Evolutionary conservation across 2,329 filamentous ascomycete genomes (phyloP).

Genomic region (Aspergillus sp.): DNA sequence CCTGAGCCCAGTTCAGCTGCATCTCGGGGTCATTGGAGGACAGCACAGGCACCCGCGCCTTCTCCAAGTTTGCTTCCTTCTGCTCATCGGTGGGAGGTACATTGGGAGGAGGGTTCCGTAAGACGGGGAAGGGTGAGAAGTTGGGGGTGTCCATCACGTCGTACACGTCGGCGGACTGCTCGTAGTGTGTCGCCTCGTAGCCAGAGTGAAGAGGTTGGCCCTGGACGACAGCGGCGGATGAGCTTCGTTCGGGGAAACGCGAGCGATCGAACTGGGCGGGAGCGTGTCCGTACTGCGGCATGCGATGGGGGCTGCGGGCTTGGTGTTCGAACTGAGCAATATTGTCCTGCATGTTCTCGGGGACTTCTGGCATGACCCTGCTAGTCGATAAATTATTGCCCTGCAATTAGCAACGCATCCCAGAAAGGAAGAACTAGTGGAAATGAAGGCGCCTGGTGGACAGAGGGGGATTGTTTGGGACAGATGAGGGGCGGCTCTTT

Average conservation of each 20-base stretch:
- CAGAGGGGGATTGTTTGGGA: background rate
- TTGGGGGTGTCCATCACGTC: constrained; percentile 65
- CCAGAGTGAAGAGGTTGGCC: constrained; percentile 33
- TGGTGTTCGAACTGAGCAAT: constrained; percentile 88
- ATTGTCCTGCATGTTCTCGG: constrained; percentile 94
- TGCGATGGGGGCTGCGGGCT: constrained; percentile 58
- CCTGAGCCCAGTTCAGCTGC: constrained; percentile 96
- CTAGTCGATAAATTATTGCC: constrained; percentile 23
- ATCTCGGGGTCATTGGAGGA: constrained; percentile 94
- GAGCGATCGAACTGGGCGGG: constrained; percentile 38
- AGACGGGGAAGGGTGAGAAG: constrained; percentile 89
- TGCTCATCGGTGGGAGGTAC: constrained; percentile 93
- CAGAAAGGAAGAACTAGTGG: constrained; percentile 19
- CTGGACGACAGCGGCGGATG: constrained; percentile 37
- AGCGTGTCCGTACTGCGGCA: constrained; percentile 30
- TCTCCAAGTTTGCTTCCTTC: constrained; percentile 86
- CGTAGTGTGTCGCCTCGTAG: constrained; percentile 49
- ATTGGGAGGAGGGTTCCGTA: constrained; percentile 77
- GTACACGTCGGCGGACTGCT: constrained; percentile 57
- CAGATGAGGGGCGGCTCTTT: constrained; percentile 15
- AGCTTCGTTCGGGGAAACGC: constrained; percentile 43
- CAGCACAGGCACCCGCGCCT: constrained; percentile 79
- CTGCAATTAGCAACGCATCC: constrained; percentile 30
- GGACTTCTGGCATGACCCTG: constrained; percentile 93
- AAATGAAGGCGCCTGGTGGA: constrained; percentile 9